These are phyloP conservation scores for Aspergillus incahuasiensis DNA, from an alignment of 495 filamentous ascomycete genomes.

Conservation along the genomic window DNA sequence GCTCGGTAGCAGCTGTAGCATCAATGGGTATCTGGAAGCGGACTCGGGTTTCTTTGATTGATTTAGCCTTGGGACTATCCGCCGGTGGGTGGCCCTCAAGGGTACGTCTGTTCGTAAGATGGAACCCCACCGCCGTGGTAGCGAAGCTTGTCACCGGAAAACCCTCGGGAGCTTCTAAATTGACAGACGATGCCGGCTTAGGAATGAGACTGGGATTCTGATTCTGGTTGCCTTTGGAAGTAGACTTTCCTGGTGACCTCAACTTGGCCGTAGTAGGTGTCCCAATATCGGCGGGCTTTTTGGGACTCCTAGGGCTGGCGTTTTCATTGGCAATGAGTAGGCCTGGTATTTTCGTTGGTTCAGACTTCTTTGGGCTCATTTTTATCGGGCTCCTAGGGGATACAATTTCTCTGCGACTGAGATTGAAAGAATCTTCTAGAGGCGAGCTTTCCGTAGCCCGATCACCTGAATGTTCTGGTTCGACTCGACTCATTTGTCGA, in stretches of 20 bases:
- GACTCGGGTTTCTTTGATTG: not conserved
- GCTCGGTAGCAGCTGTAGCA: not conserved
- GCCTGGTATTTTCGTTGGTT: not conserved
- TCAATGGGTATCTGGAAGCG: not conserved
- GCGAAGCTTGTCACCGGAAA: not conserved
- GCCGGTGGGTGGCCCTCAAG: not conserved
- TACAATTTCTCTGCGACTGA: not conserved
- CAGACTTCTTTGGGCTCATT: not conserved
- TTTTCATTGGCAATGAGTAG: not conserved
- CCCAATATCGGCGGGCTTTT: not conserved
- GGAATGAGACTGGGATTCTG: slow-evolving; percentile 6
- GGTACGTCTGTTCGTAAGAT: not conserved
- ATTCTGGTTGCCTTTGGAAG: not conserved
- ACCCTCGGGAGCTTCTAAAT: not conserved
- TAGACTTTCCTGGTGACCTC: not conserved
- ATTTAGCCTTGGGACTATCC: not conserved
- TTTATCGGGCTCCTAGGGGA: not conserved
- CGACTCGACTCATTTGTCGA: not conserved
- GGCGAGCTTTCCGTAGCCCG: not conserved
- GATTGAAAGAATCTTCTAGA: not conserved
- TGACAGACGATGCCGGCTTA: not conserved
- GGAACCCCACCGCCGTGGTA: not conserved
- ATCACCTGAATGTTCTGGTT: not conserved
- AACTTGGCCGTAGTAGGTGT: not conserved
- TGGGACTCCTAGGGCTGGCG: not conserved